These are phyloP conservation scores for Ilyonectria robusta DNA, from an alignment of 2,329 filamentous ascomycete genomes.

Conservation along the genomic window DNA sequence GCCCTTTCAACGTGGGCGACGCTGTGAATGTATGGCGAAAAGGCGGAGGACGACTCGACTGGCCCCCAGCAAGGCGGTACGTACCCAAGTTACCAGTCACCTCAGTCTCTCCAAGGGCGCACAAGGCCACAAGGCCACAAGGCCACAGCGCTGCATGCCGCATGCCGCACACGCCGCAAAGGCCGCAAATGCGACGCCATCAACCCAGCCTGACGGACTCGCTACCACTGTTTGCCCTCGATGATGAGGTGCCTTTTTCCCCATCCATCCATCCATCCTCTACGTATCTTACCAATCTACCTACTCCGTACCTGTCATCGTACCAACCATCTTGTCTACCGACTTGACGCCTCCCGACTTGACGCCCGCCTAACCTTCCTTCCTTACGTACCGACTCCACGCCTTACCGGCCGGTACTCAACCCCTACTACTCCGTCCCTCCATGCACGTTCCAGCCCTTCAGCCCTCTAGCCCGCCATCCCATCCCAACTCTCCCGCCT, in stretches of 20 bases:
- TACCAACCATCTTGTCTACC: too few relatives aligned
- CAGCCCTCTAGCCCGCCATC: neutral
- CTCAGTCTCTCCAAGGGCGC: neutral
- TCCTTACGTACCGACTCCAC: too few relatives aligned
- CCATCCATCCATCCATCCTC: too few relatives aligned
- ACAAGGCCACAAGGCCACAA: constrained; percentile 12
- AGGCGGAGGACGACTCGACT: constrained; percentile 41
- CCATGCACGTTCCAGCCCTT: neutral
- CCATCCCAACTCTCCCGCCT: constrained; percentile 1
- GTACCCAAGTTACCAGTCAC: neutral
- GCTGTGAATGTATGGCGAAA: constrained; percentile 43
- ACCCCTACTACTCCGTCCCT: neutral
- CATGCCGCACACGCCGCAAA: neutral
- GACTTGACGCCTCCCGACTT: too few relatives aligned
- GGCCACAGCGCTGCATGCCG: too few relatives aligned
- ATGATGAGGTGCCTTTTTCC: too few relatives aligned
- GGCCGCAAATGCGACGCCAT: neutral
- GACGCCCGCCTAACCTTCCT: too few relatives aligned
- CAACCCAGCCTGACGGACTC: neutral
- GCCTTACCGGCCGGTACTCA: too few relatives aligned
- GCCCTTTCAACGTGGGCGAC: constrained; percentile 43
- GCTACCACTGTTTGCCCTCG: neutral
- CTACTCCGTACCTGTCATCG: too few relatives aligned
- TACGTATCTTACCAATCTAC: too few relatives aligned
- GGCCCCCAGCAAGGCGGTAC: too few relatives aligned